phyloP scores from a whole-genome alignment of 345 rosid species.

The Eucalyptus coolabah region DNA sequence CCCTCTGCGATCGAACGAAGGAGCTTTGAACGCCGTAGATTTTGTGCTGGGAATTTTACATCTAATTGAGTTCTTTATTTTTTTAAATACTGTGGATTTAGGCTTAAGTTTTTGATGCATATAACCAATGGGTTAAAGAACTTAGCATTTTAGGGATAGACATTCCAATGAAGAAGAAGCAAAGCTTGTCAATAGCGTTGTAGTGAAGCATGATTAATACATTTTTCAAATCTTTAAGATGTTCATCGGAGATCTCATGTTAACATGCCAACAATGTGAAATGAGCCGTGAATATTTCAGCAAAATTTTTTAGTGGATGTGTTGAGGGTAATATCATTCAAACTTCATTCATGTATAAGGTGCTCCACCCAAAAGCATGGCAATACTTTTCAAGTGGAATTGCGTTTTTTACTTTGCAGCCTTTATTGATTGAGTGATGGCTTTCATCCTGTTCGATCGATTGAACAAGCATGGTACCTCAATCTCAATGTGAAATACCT shows the following conservation, averaged over 20 bases:
- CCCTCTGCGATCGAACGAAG: neutral
- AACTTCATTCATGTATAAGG: neutral
- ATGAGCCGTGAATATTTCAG: neutral
- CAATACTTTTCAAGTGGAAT: neutral
- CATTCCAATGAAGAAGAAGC: neutral
- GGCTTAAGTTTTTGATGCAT: neutral
- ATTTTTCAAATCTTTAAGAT: neutral
- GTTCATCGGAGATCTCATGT: neutral
- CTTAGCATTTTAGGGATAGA: neutral
- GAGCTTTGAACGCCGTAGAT: neutral
- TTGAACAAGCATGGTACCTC: neutral
- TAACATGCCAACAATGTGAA: neutral
- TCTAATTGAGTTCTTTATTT: neutral
- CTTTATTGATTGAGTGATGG: neutral
- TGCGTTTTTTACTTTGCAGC: neutral
- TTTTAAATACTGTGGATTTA: too few relatives aligned
- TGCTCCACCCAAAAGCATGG: neutral
- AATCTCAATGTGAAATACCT: neutral
- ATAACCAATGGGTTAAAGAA: neutral
- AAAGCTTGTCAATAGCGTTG: accelerated
- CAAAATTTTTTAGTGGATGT: accelerated
- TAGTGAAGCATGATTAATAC: neutral
- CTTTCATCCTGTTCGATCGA: neutral
- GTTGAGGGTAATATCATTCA: neutral
- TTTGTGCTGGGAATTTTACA: neutral